Base-by-base conservation (phyloP, 139 green algal species). In the Cymbomonas tetramitiformis region DNA sequence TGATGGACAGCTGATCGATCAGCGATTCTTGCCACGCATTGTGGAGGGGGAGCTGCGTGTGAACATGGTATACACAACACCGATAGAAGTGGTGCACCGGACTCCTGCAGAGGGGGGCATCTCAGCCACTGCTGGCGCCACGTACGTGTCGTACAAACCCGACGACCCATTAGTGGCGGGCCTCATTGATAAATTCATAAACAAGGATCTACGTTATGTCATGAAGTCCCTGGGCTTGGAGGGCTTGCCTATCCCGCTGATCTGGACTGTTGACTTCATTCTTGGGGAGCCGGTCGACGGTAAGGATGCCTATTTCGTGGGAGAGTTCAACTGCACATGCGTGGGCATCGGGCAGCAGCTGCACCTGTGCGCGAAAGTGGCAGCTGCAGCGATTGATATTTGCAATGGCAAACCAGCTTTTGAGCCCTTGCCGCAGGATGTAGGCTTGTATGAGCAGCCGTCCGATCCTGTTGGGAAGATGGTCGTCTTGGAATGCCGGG, bases 201-300 rank as follows among this genome's bases (percentile, higher is more conserved):
- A 56, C 39, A 46, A 63, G 18, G 57, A 71, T 24, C 19, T 70
- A 29, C 26, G 46, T 24, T 15, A 34, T 46, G 50, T 70, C 40
- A 69, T 69, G 61, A 31, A 56, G 12, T 19, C 12, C 6, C 40
- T 71, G 12, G 61, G 26, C 8, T 52, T 70, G 56, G 41, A 48
- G 38, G 57, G 34, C 9, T 18, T 59, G 26, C 61, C 62, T 8
- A 21, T 71, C 5, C 62, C 62, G 46, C 57, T 70, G 21, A 64
- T 70, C 19, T 70, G 62, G 62, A 64, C 38, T 18, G 40, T 46
- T n/a, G 62, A 70, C 19, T 70, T 70, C 62, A 70, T 70, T 34
- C 46, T 70, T 12, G 62, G 61, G 26, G 33, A 63, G 5, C 65
- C 65, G 15, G 44, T 46, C 12, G 62, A 72, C 34, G 62, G 62